These are phyloP conservation scores for Ulmus americana DNA, from an alignment of 331 rosid species.

Conservation along the genomic window DNA sequence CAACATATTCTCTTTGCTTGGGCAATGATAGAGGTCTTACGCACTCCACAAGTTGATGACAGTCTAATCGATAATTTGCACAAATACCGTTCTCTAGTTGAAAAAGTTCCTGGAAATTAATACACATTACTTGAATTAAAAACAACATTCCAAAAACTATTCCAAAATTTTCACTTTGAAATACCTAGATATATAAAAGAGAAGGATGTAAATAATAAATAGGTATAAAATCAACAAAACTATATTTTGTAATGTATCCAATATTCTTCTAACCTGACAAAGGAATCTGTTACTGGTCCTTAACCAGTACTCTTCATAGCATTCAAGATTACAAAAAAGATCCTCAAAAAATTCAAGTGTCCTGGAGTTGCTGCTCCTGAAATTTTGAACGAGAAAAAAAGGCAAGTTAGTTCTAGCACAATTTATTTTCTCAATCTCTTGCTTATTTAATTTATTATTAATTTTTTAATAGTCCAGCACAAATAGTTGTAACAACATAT, in stretches of 20 bases:
- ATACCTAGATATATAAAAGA: not conserved
- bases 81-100: slow-evolving; percentile 83
- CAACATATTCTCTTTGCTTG: slow-evolving; percentile 53
- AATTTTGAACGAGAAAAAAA: slow-evolving; percentile 18
- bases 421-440: too few relatives aligned
- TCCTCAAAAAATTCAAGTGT: slow-evolving; percentile 85
- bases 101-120: slow-evolving; percentile 71
- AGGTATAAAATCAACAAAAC: slow-evolving; percentile 5
- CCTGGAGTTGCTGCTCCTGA: slow-evolving; percentile 72
- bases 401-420: not conserved
- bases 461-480: not conserved
- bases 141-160: not conserved
- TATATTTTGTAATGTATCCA: slow-evolving; percentile 6
- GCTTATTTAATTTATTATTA: too few relatives aligned
- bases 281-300: slow-evolving; percentile 77
- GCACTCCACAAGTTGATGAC: slow-evolving; percentile 73
- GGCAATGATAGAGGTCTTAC: slow-evolving; percentile 62
- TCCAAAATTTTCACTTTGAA: not conserved
- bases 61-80: slow-evolving; percentile 70
- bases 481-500: slow-evolving; percentile 16
- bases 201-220: not conserved
- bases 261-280: slow-evolving; percentile 54
- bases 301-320: slow-evolving; percentile 81
- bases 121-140: slow-evolving; percentile 5
- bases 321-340: slow-evolving; percentile 79